Conservation (phyloP, 352 stramenopile species). For the Globisporangium megalacanthum region DNA sequence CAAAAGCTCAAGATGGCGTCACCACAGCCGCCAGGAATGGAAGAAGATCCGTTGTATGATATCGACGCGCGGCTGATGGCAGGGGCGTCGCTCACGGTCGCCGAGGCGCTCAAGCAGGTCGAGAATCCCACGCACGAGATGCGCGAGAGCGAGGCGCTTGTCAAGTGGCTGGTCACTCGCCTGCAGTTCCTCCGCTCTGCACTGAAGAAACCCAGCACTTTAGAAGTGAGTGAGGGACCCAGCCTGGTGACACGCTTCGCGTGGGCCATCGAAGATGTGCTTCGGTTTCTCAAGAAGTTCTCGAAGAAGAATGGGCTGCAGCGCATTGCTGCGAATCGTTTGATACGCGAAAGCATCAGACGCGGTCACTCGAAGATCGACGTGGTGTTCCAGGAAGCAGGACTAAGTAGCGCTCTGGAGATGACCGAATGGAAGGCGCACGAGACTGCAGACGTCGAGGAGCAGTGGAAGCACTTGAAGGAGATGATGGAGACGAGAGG, state of each 20-base stretch:
- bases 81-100: neutral
- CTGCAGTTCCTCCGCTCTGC: constrained; percentile 1
- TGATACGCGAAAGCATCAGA: neutral
- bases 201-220: neutral
- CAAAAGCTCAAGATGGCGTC: no score
- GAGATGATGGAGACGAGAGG: constrained; percentile 7
- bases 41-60: neutral
- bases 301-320: constrained; percentile 2
- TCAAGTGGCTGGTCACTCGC: neutral
- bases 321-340: constrained; percentile 4
- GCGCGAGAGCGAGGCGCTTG: constrained; percentile 8
- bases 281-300: neutral
- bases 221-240: neutral
- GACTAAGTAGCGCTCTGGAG: neutral
- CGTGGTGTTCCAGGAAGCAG: constrained; percentile 2
- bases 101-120: neutral
- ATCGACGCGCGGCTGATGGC: neutral
- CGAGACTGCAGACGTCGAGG: constrained; percentile 8
- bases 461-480: constrained; percentile 7
- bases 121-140: neutral
- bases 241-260: neutral
- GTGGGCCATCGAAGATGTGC: neutral
- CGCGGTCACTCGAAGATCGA: constrained; percentile 3
- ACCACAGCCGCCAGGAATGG: no score
- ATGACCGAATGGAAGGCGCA: constrained; percentile 2